These are phyloP conservation scores for Solanum chmielewskii DNA, from an alignment of 257 asterid genomes.

Conservation along the genomic window DNA sequence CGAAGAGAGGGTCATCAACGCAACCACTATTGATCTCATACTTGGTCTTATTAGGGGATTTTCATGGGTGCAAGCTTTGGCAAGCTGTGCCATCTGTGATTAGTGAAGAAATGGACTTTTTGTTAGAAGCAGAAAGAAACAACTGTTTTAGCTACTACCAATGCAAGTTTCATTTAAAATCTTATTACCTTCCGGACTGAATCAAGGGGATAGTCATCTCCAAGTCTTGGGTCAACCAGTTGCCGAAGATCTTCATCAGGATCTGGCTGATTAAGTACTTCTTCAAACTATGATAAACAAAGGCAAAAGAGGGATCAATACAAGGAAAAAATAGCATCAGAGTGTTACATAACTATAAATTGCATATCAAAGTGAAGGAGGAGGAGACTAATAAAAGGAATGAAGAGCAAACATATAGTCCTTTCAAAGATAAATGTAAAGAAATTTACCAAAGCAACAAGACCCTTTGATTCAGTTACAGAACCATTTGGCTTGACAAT, in stretches of 20 bases:
- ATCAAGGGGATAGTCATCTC: constrained; percentile 59
- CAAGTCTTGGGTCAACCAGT: constrained; percentile 69
- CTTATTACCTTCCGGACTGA: constrained; percentile 52
- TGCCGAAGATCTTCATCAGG: constrained; percentile 37
- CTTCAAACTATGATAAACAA: constrained; percentile 56
- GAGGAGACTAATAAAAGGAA: background rate
- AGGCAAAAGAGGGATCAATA: background rate
- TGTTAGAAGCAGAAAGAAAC: background rate
- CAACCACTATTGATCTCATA: constrained; percentile 87
- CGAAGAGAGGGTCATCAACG: constrained; percentile 81
- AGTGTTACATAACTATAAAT: background rate
- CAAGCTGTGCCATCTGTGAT: constrained; percentile 68
- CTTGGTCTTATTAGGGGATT: constrained; percentile 77
- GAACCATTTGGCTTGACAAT: constrained; percentile 49
- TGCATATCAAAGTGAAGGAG: background rate
- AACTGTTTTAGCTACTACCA: background rate
- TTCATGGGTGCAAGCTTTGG: constrained; percentile 81
- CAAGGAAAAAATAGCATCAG: background rate
- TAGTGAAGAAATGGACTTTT: background rate
- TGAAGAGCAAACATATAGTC: background rate
- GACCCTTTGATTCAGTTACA: constrained; percentile 70
- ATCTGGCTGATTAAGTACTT: constrained; percentile 53
- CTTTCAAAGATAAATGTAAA: background rate
- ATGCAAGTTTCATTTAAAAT: background rate
- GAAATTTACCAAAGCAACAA: constrained; percentile 60